Conservation (phyloP, 768 basidiomycete species). For the Tubosaeta brunneosetosa region DNA sequence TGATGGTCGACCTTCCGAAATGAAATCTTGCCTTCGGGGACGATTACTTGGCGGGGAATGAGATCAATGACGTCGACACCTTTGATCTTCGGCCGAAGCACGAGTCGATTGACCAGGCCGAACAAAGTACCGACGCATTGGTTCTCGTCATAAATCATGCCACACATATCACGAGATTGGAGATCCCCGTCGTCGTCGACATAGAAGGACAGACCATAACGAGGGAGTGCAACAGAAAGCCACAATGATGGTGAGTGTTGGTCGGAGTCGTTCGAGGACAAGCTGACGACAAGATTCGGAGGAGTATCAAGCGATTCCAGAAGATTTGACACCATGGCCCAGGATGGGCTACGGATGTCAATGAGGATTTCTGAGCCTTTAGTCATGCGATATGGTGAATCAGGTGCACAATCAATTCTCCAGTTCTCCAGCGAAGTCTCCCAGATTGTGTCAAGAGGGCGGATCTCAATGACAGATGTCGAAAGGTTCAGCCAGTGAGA, state of each 20-base stretch:
- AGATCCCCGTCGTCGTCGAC: constrained; percentile 30
- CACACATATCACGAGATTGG: constrained; percentile 38
- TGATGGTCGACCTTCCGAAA: constrained; percentile 24
- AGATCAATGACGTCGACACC: neutral
- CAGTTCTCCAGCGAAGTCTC: constrained; percentile 22
- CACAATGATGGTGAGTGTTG: neutral
- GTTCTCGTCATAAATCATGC: constrained; percentile 36
- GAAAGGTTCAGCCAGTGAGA: constrained; percentile 30
- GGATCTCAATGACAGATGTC: constrained; percentile 23
- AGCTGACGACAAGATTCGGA: constrained; percentile 19
- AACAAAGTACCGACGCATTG: constrained; percentile 43
- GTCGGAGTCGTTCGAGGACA: neutral
- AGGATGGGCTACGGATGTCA: constrained; percentile 27
- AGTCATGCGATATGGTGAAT: neutral
- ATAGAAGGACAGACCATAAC: constrained; percentile 39
- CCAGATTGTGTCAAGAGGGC: constrained; percentile 24
- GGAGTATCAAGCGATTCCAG: constrained; percentile 21
- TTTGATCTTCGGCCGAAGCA: constrained; percentile 32
- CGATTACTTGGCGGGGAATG: constrained; percentile 25
- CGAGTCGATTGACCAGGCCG: constrained; percentile 37
- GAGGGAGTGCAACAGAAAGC: constrained; percentile 35
- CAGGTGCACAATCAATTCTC: constrained; percentile 13
- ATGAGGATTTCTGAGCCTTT: constrained; percentile 13
- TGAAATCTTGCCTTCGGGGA: constrained; percentile 36
- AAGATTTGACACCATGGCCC: constrained; percentile 22